A percentile compares a stretch with the other conserved stretches of the same genome.
Evolutionary conservation across 805 yeast genomes (phyloP).

Genomic region (Starmerella potacharoeniae): DNA sequence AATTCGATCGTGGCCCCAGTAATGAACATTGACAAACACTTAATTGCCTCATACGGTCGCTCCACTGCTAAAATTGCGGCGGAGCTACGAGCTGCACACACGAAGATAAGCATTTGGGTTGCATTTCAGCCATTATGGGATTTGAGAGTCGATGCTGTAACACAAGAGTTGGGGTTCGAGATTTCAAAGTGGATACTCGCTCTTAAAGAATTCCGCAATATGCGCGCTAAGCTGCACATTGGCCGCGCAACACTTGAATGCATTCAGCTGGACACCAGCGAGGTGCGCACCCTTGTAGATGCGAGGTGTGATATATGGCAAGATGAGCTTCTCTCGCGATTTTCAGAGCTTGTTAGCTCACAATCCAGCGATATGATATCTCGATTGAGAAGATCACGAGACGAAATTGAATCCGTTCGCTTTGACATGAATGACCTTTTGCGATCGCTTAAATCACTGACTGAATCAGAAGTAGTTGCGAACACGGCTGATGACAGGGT

Average conservation of each 20-base stretch:
- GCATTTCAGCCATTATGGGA: constrained; percentile 27
- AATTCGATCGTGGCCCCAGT: neutral
- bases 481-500: neutral
- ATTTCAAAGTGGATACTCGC: neutral
- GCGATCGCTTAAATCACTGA: neutral
- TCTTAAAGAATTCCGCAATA: neutral
- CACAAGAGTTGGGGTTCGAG: constrained; percentile 22
- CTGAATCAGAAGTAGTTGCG: neutral
- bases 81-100: constrained; percentile 26
- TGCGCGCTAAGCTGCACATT: neutral
- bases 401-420: neutral
- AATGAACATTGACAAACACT: neutral
- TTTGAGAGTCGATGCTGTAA: constrained; percentile 38
- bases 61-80: neutral
- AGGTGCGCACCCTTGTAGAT: constrained; percentile 25
- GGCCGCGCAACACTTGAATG: neutral
- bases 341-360: constrained; percentile 28
- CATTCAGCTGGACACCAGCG: constrained; percentile 17
- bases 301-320: constrained; percentile 54
- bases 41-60: neutral
- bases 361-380: neutral
- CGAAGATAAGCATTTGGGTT: constrained; percentile 28
- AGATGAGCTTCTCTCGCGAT: constrained; percentile 32
- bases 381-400: neutral
- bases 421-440: neutral